Percentiles rank a stretch among this genome's conserved stretches.
Evolutionary conservation across 441 rosid species (phyloP).

Genomic region (California macrophylla): DNA sequence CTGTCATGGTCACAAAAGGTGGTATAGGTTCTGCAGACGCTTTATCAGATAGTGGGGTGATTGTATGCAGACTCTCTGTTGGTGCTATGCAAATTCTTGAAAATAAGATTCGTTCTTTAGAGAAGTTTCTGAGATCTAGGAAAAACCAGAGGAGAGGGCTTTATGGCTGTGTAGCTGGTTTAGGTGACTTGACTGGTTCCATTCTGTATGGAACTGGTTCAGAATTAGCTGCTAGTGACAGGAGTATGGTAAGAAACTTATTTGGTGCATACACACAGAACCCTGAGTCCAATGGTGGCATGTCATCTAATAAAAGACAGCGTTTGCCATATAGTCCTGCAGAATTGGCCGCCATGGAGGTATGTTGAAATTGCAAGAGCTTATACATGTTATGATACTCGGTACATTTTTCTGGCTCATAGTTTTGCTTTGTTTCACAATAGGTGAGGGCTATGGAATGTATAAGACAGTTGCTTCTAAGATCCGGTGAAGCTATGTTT

Average conservation of each 20-base stretch:
- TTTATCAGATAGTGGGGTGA: constrained; percentile 41
- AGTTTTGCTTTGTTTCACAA: constrained; percentile 5
- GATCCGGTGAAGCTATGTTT: constrained; percentile 95
- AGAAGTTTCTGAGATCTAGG: constrained; percentile 77
- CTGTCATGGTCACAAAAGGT: constrained; percentile 56
- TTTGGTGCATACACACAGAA: constrained; percentile 53
- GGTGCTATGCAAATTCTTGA: constrained; percentile 76
- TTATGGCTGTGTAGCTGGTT: constrained; percentile 83
- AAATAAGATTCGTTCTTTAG: constrained; percentile 74
- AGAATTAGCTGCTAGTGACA: constrained; percentile 53
- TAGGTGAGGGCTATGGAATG: constrained; percentile 98
- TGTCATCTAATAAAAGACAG: constrained; percentile 65
- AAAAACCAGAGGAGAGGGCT: constrained; percentile 93
- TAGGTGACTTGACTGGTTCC: constrained; percentile 83
- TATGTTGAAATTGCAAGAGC: constrained; percentile 24
- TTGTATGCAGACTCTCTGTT: constrained; percentile 66
- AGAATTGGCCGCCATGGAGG: constrained; percentile 96
- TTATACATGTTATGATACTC: constrained; percentile 11
- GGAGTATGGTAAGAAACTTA: constrained; percentile 63
- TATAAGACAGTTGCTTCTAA: constrained; percentile 82
- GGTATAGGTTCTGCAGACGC: constrained; percentile 31
- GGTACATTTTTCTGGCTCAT: constrained; percentile 6
- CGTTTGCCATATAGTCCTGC: constrained; percentile 70
- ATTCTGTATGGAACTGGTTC: constrained; percentile 70
- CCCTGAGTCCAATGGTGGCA: constrained; percentile 52